Conservation (phyloP, 495 filamentous ascomycete genomes). For the Neurospora sp. region DNA sequence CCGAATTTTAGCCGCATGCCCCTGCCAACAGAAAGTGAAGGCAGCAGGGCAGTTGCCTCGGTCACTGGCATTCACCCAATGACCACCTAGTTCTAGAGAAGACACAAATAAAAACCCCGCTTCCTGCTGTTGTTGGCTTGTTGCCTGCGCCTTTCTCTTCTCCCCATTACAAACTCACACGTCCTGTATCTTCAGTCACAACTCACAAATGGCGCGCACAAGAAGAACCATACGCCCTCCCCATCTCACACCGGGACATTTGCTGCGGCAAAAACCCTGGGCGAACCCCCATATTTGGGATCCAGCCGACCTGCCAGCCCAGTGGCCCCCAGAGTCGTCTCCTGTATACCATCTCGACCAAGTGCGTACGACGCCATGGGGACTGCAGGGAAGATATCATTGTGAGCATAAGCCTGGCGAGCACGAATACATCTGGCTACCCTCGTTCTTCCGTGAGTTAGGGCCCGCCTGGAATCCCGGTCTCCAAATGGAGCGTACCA, state of each 20-base stretch:
- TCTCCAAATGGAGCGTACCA: not conserved
- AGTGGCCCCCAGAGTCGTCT: not conserved
- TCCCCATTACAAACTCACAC: not conserved
- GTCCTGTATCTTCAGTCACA: not conserved
- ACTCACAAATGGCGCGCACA: not conserved
- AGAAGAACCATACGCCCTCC: not conserved
- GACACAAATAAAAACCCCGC: not conserved
- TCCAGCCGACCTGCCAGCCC: not conserved
- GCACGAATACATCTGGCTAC: not conserved
- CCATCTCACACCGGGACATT: not conserved
- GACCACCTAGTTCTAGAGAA: not conserved
- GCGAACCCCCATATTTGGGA: not conserved
- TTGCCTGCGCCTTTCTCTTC: not conserved
- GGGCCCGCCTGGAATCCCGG: not conserved
- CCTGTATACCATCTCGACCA: not conserved
- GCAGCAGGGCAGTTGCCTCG: not conserved
- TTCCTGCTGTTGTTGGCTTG: not conserved
- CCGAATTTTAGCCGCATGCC: not conserved
- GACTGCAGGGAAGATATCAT: not conserved
- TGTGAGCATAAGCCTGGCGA: not conserved
- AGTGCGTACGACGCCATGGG: not conserved
- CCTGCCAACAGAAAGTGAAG: not conserved
- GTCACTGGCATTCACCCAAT: not conserved
- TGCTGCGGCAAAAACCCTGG: not conserved
- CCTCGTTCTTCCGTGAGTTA: not conserved